Base-by-base conservation (phyloP, 2,329 filamentous ascomycete species). In the Aspergillus versicolor region DNA sequence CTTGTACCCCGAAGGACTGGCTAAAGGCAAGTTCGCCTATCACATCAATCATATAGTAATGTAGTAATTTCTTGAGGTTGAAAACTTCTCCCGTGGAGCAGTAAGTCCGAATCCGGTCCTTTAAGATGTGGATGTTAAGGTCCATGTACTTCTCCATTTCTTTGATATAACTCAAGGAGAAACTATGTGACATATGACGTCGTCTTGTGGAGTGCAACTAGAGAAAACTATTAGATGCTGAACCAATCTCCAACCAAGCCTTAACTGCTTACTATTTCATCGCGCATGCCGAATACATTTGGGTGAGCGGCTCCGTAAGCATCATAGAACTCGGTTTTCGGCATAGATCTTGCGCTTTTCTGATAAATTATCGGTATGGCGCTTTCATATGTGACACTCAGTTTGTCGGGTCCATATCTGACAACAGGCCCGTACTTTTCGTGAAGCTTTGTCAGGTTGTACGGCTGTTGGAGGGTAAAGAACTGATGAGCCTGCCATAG, bases 91-190 rank as follows among this genome's bases (percentile, higher is more conserved):
- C 54, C 1, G 41, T 44, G 4, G 41, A 24, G 17, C 58, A 54
- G 45, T 61, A 56, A 0, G 21, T 12, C 1, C 48, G 27, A 17
- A 72, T 63, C 48, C 64, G 69, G 1, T 63, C 47, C 7, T 58
- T 63, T 5, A 75, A 56, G 11, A 70, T 64, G 9, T 47, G 52
- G 22, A 74, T 68, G 56, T 73, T 71, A 5, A 40, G 12, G 24
- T 75, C 72, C 1, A 75, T 45, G 37, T 70, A 64, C 24, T 62
- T 56, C 47, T 75, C 73, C 73, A 75, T 75, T 9, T 68, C 65
- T 52, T 74, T 74, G 24, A 75, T 66, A 13, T 65, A 68, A 2
- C 59, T 61, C 5, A 66, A 65, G 17, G 72, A 72, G 53, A 74
- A 74, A 47, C 64, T 65, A 48, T 72, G 67, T 2, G 70, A 68